A percentile compares a stretch with the other conserved stretches of the same genome.
Evolutionary conservation across 306 rosid species (phyloP).

Genomic region (Macrotyloma uniflorum): DNA sequence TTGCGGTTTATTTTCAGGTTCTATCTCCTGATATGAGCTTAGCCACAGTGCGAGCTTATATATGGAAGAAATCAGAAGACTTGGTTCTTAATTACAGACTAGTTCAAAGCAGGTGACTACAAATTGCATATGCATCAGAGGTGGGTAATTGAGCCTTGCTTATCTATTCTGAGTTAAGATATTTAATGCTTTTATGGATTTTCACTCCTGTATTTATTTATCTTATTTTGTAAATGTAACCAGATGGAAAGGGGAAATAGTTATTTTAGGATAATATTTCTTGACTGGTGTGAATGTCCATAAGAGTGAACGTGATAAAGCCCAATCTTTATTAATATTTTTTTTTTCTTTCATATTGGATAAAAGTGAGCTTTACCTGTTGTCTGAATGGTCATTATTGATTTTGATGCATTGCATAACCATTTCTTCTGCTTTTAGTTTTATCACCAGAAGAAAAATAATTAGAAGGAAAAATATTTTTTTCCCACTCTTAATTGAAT

Average conservation of each 20-base stretch:
- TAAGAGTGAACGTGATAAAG: constrained; percentile 16
- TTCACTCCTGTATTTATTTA: not conserved
- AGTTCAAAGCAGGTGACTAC: constrained; percentile 79
- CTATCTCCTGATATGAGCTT: constrained; percentile 90
- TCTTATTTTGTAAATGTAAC: constrained; percentile 5
- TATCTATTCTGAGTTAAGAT: constrained; percentile 24
- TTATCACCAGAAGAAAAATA: not conserved
- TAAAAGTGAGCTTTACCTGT: not conserved
- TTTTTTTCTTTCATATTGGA: constrained; percentile 1
- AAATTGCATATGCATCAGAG: constrained; percentile 39
- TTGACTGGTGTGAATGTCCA: constrained; percentile 12
- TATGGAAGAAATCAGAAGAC: constrained; percentile 97
- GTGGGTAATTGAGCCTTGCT: constrained; percentile 40
- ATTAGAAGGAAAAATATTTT: not conserved
- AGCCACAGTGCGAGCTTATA: constrained; percentile 91
- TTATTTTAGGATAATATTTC: constrained; percentile 15
- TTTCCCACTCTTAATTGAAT: not conserved
- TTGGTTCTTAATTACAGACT: constrained; percentile 86
- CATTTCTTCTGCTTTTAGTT: not conserved
- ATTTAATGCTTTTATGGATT: constrained; percentile 26
- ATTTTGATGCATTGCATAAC: constrained; percentile 2
- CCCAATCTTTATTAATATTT: constrained; percentile 7
- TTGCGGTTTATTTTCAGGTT: constrained; percentile 56
- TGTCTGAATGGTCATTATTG: constrained; percentile 28
- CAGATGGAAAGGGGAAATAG: not conserved